Base-by-base conservation (phyloP, 129 eudicot species). In the Flaveria linearis region DNA sequence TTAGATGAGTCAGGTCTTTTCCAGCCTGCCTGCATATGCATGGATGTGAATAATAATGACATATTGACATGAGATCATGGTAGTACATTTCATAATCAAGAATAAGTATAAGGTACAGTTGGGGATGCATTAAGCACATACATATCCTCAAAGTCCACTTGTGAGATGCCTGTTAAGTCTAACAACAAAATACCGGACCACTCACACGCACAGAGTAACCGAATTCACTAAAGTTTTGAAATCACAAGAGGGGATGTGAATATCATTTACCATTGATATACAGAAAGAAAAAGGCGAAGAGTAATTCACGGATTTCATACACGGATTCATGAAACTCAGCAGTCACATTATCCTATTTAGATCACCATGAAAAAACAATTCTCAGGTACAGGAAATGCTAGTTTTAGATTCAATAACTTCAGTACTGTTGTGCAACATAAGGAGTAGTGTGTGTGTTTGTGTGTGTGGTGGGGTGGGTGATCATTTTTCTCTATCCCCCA, bases 401-500 rank as follows among this genome's bases (percentile, higher is more conserved):
- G 69, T 63, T 63, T 28, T 63, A 30, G 69, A 63, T 63, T 63
- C 46, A 63, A 14, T 30, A 18, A 63, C 46, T 63, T 63, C 39
- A n/a, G 28, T 60, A 70, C 30, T 58, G 18, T 61, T 78, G 76
- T 28, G 73, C 77, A 57, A 22, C 68, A 30, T 17, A 76, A 33
- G 22, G 39, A 52, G 39, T 33, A 50, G 69, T 28, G 68, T 62
- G 43, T 30, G 36, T 26, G 30, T 26, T 26, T 61, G 39, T 60
- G 39, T 75, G 63, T 45, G 78, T 42, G 60, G 60, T 70, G 42
- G 52, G 18, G 72, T 52, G 72, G 22, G 65, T 28, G 42, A 76
- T 76, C 64, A 7, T 65, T 76, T 36, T 65, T 76, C 73, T 64
- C 73, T 53, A 70, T 66, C 72, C 71, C 80, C 65, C 72, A 66